Base-by-base conservation (phyloP, 306 rosid genomes). In the Ormosia emarginata region DNA sequence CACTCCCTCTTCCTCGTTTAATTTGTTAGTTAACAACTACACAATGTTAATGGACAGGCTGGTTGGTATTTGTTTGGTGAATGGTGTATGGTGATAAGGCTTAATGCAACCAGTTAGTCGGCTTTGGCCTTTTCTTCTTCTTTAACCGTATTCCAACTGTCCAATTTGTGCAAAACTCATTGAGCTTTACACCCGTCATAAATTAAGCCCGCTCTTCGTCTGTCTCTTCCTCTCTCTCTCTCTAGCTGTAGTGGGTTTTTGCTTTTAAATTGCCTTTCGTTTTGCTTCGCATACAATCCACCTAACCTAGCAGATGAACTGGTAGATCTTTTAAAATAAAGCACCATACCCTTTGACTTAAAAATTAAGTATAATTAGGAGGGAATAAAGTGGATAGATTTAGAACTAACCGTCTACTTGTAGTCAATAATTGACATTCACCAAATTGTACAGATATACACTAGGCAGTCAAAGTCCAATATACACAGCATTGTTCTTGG, bases 231-330 rank as follows among this genome's bases (percentile, higher is more conserved):
- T 70, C 40, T 71, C 30, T 63, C 24, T 64, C 46, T 12, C 58
- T 30, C 7, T 43, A 3, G 30, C 74, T 40, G 7, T 43, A 29
- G 53, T 46, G 77, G 14, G 29, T 40, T 17, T 76, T 77, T 67
- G 18, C 59, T 78, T 83, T 79, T 69, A 62, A 58, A 64, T 67
- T 80, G 61, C 64, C 71, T 15, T 68, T 77, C 11, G 8, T 47
- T 57, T 71, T 58, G 72, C 95, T 89, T 90, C 75, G 32, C 68
- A 10, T 52, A 44, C 79, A 85, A 81, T 81, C 83, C 57, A 81
- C 79, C 77, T 63, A 55, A 68, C 63, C 32, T 75, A 2, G 30
- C 6, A 30, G 40, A 63, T 78, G 34, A 78, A 53, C 55, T 70
- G 58, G 24, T 30, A 4, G 2, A 36, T 72, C 32, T 5, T 83